phyloP scores from a whole-genome alignment of 805 yeast genomes.

The Nakazawaea siamensis region DNA sequence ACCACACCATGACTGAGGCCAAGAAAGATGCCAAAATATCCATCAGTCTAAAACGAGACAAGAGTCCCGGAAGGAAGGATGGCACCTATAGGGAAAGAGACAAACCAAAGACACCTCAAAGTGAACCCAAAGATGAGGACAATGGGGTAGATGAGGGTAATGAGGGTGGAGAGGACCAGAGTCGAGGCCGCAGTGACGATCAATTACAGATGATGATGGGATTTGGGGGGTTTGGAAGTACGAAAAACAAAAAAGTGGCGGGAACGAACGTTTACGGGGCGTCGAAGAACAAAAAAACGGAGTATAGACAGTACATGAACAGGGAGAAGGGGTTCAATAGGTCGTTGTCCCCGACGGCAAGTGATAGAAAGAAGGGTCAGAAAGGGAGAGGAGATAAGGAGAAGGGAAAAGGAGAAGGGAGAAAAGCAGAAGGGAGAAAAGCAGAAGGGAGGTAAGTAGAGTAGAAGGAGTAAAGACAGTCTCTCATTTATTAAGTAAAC shows the following conservation, averaged over 20 bases:
- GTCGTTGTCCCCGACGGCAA: conserved; percentile 41
- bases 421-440: background rate
- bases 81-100: background rate
- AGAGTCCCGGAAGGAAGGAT: too few species aligned
- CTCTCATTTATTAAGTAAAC: conserved; percentile 16
- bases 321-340: conserved; percentile 48
- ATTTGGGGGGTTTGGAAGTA: conserved; percentile 42
- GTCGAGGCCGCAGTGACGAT: conserved; percentile 11
- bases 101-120: background rate
- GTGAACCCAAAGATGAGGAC: background rate
- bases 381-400: too few species aligned
- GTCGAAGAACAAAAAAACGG: conserved; percentile 28
- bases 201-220: conserved; percentile 43
- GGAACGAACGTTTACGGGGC: conserved; percentile 39
- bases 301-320: conserved; percentile 55
- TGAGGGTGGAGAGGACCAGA: too few species aligned
- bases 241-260: conserved; percentile 48
- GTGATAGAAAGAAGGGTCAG: too few species aligned
- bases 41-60: too few species aligned
- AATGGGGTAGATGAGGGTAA: background rate
- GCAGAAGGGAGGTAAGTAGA: background rate
- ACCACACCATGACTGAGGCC: too few species aligned
- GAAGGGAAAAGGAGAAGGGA: background rate
- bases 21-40: too few species aligned
- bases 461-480: too few species aligned